Evolutionary conservation across 2,329 filamentous ascomycete genomes (phyloP).

Genomic region (Arthrobotrys iridis): DNA sequence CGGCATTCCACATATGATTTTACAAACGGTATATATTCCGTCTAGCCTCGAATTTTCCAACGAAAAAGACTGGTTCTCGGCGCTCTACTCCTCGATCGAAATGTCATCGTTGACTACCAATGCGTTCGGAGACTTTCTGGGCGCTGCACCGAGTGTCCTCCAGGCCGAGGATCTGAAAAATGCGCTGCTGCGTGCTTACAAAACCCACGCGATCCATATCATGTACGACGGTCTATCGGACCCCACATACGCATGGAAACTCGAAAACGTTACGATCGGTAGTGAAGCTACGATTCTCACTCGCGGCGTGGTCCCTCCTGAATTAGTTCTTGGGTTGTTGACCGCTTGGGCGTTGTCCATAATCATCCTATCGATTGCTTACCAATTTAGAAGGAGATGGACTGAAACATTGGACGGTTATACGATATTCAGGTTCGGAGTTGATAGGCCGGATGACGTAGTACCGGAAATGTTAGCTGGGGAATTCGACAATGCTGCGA

Average conservation of each 20-base stretch:
- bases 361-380: slow-evolving; percentile 16
- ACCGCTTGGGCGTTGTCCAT: slow-evolving; percentile 39
- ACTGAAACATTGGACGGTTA: slow-evolving; percentile 50
- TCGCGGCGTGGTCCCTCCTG: slow-evolving; percentile 33
- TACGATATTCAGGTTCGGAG: slow-evolving; percentile 45
- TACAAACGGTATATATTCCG: slow-evolving; percentile 31
- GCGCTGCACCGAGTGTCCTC: slow-evolving; percentile 32
- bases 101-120: slow-evolving; percentile 42
- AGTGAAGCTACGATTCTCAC: slow-evolving; percentile 19
- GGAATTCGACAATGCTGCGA: slow-evolving; percentile 40
- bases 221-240: slow-evolving; percentile 46
- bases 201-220: slow-evolving; percentile 40
- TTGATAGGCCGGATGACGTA: slow-evolving; percentile 46
- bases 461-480: slow-evolving; percentile 43
- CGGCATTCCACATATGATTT: slow-evolving; percentile 32
- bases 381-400: slow-evolving; percentile 44
- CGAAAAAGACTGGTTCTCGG: slow-evolving; percentile 24
- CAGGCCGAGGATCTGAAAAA: slow-evolving; percentile 30
- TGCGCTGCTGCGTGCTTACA: slow-evolving; percentile 38
- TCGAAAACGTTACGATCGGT: slow-evolving; percentile 31
- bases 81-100: slow-evolving; percentile 38
- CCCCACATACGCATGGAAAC: slow-evolving; percentile 31
- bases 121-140: slow-evolving; percentile 41
- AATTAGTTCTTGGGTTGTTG: slow-evolving; percentile 25
- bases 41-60: not conserved